phyloP scores from a whole-genome alignment of 1,284 basidiomycete genomes.

The Marasmius fiardii region DNA sequence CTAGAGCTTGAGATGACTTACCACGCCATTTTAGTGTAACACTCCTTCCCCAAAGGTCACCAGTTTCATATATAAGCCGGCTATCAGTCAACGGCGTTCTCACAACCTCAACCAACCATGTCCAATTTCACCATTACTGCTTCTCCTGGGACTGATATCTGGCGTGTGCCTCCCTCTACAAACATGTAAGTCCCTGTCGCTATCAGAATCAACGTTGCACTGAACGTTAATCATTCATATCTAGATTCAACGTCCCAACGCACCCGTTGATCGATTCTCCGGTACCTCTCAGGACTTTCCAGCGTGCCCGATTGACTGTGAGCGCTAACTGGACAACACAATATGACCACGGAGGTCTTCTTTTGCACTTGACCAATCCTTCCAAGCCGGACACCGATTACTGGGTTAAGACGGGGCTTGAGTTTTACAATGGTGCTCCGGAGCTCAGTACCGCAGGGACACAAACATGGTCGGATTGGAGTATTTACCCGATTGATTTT shows the following conservation, averaged over 20 bases:
- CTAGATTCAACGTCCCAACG: slow-evolving; percentile 12
- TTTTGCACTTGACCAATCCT: slow-evolving; percentile 11
- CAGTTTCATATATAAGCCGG: too few relatives aligned
- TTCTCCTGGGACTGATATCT: slow-evolving; percentile 11
- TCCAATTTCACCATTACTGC: slow-evolving; percentile 11
- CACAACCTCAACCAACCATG: too few relatives aligned
- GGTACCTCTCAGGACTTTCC: slow-evolving; percentile 7
- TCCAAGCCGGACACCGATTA: not conserved
- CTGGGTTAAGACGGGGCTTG: slow-evolving; percentile 13
- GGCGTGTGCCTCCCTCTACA: slow-evolving; percentile 12
- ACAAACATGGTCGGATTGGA: slow-evolving; percentile 11
- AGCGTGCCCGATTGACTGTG: slow-evolving; percentile 9
- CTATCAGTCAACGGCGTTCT: too few relatives aligned
- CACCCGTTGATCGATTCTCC: not conserved
- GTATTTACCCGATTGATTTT: not conserved
- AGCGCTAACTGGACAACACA: slow-evolving; percentile 8
- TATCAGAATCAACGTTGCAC: not conserved
- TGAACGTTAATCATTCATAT: not conserved
- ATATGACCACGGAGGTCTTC: slow-evolving; percentile 13
- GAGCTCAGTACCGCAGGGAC: slow-evolving; percentile 12
- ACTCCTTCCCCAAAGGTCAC: too few relatives aligned
- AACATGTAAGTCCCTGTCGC: not conserved
- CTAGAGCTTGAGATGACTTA: too few relatives aligned
- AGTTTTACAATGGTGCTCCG: slow-evolving; percentile 7
- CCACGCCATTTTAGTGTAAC: too few relatives aligned